A percentile compares a stretch with the other conserved stretches of the same genome.
These are phyloP conservation scores for Rhizomucor pusillus DNA, from an alignment of 371 early-diverging fungal species.

Conservation along the genomic window DNA sequence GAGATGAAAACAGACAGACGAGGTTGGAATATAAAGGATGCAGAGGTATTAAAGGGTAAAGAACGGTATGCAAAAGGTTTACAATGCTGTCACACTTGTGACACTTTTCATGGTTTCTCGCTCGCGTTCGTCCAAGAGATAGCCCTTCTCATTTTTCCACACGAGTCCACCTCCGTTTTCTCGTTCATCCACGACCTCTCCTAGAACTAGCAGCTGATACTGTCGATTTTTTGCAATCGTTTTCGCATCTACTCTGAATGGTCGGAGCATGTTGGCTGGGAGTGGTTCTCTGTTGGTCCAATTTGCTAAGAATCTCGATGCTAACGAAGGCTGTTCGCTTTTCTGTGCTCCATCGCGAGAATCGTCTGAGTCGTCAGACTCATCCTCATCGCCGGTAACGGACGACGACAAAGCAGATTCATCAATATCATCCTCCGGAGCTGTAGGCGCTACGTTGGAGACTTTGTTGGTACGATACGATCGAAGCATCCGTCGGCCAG, in stretches of 20 bases:
- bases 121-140: constrained; percentile 30
- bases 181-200: constrained; percentile 29
- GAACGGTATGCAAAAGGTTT: neutral
- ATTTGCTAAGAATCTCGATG: constrained; percentile 10
- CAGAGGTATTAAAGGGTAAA: constrained; percentile 1
- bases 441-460: neutral
- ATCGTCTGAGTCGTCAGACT: constrained; percentile 2
- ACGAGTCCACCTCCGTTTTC: constrained; percentile 20
- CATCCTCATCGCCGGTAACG: constrained; percentile 1
- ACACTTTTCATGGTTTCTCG: constrained; percentile 38
- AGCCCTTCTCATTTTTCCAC: constrained; percentile 32
- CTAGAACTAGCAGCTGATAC: constrained; percentile 41
- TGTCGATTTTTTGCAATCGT: constrained; percentile 42
- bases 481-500: constrained; percentile 49
- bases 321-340: constrained; percentile 9
- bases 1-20: too few relatives aligned
- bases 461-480: constrained; percentile 17
- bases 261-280: constrained; percentile 27
- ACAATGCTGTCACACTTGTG: constrained; percentile 26
- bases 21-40: too few relatives aligned
- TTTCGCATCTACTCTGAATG: constrained; percentile 42
- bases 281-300: constrained; percentile 11
- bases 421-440: constrained; percentile 15
- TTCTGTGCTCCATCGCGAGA: constrained; percentile 5
- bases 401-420: constrained; percentile 5